Percentiles rank a stretch among this genome's conserved stretches.
Evolutionary conservation across 495 filamentous ascomycete species (phyloP).

Genomic region (Chaetomium tenue): DNA sequence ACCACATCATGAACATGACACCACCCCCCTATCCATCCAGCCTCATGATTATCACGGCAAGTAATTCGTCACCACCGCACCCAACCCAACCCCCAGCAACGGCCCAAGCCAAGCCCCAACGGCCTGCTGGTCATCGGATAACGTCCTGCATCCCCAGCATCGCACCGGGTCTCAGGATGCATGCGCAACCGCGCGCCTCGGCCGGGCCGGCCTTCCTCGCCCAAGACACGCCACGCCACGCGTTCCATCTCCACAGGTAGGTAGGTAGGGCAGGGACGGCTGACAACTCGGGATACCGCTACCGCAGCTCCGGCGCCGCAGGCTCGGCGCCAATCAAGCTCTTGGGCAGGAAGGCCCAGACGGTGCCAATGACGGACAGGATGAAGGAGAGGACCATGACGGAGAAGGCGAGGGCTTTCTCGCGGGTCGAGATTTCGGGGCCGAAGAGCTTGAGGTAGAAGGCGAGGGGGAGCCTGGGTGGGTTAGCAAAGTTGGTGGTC

Average conservation of each 20-base stretch:
- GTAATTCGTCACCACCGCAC: neutral
- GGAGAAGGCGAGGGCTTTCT: conserved; percentile 65
- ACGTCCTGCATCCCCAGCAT: neutral
- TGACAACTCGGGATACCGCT: neutral
- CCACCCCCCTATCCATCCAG: neutral
- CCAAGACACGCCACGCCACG: too few species aligned
- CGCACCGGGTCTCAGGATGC: too few species aligned
- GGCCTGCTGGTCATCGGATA: neutral
- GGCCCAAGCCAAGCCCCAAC: neutral
- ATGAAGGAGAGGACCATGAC: conserved; percentile 67
- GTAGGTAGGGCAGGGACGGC: neutral
- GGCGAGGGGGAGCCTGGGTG: conserved; percentile 62
- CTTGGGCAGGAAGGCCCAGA: conserved; percentile 85
- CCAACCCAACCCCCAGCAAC: neutral
- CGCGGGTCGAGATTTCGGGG: conserved; percentile 63
- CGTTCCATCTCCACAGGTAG: too few species aligned
- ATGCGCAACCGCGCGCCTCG: neutral
- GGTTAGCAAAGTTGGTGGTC: neutral
- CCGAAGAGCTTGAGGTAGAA: conserved; percentile 94
- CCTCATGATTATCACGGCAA: neutral
- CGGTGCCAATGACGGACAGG: conserved; percentile 74
- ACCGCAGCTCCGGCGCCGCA: neutral
- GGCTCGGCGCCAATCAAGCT: conserved; percentile 48
- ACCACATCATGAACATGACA: conserved; percentile 5
- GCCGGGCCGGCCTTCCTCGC: neutral